Conservation (phyloP, 495 filamentous ascomycete genomes). For the Echria macrotheca region DNA sequence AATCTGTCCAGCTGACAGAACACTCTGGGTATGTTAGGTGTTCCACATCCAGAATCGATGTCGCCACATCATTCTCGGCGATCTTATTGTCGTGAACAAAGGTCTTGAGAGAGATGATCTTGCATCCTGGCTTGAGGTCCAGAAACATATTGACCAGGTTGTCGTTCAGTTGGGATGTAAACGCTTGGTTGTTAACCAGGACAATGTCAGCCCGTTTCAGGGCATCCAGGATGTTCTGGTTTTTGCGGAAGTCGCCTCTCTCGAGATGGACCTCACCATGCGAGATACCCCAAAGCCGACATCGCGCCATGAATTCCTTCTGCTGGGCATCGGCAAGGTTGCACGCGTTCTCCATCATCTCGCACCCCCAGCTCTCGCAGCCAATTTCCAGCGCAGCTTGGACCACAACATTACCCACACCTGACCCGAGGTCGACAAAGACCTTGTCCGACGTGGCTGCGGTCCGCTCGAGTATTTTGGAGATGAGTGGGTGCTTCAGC, state of each 20-base stretch:
- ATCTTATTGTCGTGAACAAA: conserved; percentile 44
- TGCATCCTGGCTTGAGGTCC: conserved; percentile 86
- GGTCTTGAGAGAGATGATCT: conserved; percentile 59
- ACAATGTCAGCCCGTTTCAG: conserved; percentile 85
- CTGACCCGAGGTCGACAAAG: conserved; percentile 91
- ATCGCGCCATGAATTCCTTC: conserved; percentile 76
- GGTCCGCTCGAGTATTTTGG: conserved; percentile 72
- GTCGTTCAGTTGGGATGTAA: conserved; percentile 79
- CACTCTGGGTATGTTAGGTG: conserved; percentile 72
- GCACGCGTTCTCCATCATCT: conserved; percentile 86
- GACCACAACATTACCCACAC: conserved; percentile 90
- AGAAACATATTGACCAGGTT: conserved; percentile 84
- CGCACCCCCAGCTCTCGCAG: conserved; percentile 93
- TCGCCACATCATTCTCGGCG: conserved; percentile 58
- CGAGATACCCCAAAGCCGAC: conserved; percentile 81
- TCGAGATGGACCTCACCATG: conserved; percentile 75
- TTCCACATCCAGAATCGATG: conserved; percentile 66
- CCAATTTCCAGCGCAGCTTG: conserved; percentile 92
- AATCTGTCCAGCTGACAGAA: conserved; percentile 87
- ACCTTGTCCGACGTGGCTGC: conserved; percentile 70
- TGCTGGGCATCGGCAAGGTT: conserved; percentile 81
- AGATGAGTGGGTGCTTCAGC: conserved; percentile 76
- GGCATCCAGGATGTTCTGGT: conserved; percentile 60
- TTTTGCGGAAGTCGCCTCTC: conserved; percentile 77
- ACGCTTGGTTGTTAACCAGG: conserved; percentile 95